Percentiles rank a stretch among this genome's conserved stretches.
Conservation (phyloP, 208 protist species). For the Acanthamoeba divionensis region DNA sequence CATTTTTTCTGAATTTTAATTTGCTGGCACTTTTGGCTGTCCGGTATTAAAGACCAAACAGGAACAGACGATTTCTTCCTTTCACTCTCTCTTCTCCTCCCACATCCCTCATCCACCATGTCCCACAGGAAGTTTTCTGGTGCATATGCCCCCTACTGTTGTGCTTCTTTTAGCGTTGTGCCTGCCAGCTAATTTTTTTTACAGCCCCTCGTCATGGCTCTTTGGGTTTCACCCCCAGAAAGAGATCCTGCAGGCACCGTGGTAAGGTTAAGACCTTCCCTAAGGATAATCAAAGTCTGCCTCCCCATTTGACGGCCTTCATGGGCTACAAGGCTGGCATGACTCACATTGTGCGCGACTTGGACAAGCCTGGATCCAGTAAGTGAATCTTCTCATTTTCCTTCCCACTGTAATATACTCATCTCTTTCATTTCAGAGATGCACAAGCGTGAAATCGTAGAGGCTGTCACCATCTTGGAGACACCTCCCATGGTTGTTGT, state of each 20-base stretch:
- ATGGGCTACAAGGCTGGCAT: slow-evolving; percentile 99
- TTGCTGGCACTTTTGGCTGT: too few species aligned
- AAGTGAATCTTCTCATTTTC: background rate
- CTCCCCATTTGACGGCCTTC: slow-evolving; percentile 96
- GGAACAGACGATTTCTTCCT: too few species aligned
- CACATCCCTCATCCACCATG: background rate
- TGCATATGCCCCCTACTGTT: background rate
- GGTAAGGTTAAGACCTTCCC: slow-evolving; percentile 89
- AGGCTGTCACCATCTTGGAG: slow-evolving; percentile 98
- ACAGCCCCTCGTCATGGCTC: slow-evolving; percentile 94
- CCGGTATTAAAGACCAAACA: too few species aligned
- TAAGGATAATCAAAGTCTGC: slow-evolving; percentile 91
- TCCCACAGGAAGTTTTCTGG: slow-evolving; percentile 45
- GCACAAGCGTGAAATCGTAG: slow-evolving; percentile 98
- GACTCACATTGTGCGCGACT: slow-evolving; percentile 98
- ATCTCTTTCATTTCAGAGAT: slow-evolving; percentile 76
- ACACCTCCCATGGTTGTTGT: slow-evolving; percentile 96
- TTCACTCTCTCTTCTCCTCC: background rate
- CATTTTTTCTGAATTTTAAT: too few species aligned
- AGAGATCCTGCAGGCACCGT: slow-evolving; percentile 91
- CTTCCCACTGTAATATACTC: background rate
- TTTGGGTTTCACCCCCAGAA: slow-evolving; percentile 96
- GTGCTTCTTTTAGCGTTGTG: background rate
- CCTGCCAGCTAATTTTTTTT: background rate
- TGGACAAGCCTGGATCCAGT: slow-evolving; percentile 91